These are phyloP conservation scores for Favolaschia claudopus DNA, from an alignment of 768 basidiomycete species.

Conservation along the genomic window DNA sequence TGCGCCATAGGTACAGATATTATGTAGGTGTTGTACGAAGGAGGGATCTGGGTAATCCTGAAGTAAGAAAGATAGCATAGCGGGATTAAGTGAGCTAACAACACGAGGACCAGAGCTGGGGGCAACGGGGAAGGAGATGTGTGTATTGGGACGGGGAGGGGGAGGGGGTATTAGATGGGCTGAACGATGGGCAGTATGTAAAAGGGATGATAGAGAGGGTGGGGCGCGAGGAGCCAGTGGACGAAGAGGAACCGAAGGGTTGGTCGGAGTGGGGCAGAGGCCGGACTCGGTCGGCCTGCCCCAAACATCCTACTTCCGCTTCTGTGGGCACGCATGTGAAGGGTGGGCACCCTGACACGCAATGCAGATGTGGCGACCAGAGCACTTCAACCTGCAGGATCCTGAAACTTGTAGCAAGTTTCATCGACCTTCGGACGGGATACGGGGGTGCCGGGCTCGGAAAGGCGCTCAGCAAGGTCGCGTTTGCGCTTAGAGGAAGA, in stretches of 20 bases:
- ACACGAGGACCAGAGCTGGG: too few relatives aligned
- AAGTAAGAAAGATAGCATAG: background rate
- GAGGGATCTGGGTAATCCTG: background rate
- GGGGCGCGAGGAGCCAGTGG: too few relatives aligned
- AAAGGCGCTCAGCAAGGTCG: too few relatives aligned
- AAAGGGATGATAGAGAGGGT: too few relatives aligned
- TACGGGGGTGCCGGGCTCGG: too few relatives aligned
- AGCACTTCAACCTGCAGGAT: background rate
- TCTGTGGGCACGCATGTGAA: background rate
- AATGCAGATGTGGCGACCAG: background rate
- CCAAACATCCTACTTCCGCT: too few relatives aligned
- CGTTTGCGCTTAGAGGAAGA: background rate
- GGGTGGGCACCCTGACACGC: background rate
- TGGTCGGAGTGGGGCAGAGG: background rate
- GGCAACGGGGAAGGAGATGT: slow-evolving; percentile 1
- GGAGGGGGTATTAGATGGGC: too few relatives aligned
- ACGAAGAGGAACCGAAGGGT: too few relatives aligned
- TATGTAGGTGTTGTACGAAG: slow-evolving; percentile 2
- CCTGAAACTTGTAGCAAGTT: background rate
- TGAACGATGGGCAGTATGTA: too few relatives aligned
- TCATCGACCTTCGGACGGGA: background rate
- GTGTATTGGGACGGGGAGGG: slow-evolving; percentile 6
- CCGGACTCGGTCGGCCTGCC: background rate
- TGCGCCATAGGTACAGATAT: slow-evolving; percentile 11
- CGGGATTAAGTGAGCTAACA: background rate